Evolutionary conservation across 139 green algal genomes (phyloP).

Genomic region (Chlorella sp.): DNA sequence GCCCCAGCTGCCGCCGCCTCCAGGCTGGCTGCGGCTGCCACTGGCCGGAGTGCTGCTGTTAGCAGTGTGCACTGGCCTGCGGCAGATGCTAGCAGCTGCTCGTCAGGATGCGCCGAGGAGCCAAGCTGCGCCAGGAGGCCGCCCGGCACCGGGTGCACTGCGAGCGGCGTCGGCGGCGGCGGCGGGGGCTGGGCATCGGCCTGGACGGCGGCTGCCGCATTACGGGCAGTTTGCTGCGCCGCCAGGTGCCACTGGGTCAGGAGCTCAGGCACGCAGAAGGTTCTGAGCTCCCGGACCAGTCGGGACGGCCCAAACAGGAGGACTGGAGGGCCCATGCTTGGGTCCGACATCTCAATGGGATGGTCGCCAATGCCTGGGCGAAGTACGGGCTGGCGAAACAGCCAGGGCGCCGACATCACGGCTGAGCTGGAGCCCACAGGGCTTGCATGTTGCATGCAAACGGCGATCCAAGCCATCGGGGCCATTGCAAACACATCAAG

Average conservation of each 20-base stretch:
- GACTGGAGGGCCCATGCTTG: neutral
- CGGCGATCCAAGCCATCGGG: neutral
- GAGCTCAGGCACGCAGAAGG: slow-evolving; percentile 25
- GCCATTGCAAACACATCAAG: neutral
- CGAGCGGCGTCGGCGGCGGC: neutral
- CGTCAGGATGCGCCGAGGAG: no score
- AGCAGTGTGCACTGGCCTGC: slow-evolving; percentile 3
- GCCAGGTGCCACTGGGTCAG: neutral
- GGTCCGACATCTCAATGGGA: no score
- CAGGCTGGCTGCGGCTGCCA: neutral
- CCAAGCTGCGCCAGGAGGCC: neutral
- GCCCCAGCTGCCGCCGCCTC: slow-evolving; percentile 1
- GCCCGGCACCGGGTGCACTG: neutral
- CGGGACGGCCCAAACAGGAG: neutral
- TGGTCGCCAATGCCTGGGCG: neutral
- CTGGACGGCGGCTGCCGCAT: neutral
- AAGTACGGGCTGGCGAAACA: neutral
- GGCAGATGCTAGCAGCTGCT: neutral
- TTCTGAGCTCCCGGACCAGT: slow-evolving; percentile 7
- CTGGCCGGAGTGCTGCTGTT: neutral
- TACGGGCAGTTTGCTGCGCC: neutral
- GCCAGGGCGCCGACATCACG: neutral
- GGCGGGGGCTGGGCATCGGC: no score
- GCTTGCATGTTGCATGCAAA: neutral
- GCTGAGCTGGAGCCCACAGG: no score